Evolutionary conservation across 306 rosid genomes (phyloP).

Genomic region (Pyrus communis): DNA sequence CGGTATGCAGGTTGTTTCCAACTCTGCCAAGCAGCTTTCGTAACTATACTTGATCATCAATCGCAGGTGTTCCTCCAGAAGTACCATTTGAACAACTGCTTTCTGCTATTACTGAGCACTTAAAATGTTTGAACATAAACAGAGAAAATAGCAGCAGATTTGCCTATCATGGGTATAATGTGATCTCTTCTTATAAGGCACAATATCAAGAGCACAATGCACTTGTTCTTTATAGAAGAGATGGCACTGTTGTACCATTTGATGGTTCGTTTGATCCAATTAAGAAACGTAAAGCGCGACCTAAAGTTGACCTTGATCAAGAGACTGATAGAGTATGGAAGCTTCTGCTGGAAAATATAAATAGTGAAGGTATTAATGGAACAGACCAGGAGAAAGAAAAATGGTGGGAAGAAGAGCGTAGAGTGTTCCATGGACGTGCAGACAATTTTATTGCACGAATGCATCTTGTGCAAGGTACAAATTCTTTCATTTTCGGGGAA

Average conservation of each 20-base stretch:
- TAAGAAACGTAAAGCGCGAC: constrained; percentile 66
- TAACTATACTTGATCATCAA: constrained; percentile 2
- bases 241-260: constrained; percentile 58
- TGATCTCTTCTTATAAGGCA: constrained; percentile 42
- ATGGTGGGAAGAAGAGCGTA: constrained; percentile 99
- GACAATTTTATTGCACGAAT: constrained; percentile 92
- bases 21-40: background rate
- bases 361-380: constrained; percentile 86
- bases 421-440: constrained; percentile 79
- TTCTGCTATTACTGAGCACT: constrained; percentile 37
- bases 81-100: constrained; percentile 15
- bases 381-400: constrained; percentile 72
- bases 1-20: background rate
- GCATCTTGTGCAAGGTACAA: constrained; percentile 99
- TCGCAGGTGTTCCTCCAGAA: constrained; percentile 36
- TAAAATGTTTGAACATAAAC: constrained; percentile 50
- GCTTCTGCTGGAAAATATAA: constrained; percentile 80
- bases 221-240: constrained; percentile 33
- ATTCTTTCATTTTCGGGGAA: background rate
- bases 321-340: constrained; percentile 95
- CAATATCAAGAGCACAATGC: constrained; percentile 38
- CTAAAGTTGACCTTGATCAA: constrained; percentile 87
- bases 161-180: constrained; percentile 31
- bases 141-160: constrained; percentile 36
- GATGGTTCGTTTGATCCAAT: constrained; percentile 42